phyloP scores from a whole-genome alignment of 345 rosid species.

The Salix suchowensis region DNA sequence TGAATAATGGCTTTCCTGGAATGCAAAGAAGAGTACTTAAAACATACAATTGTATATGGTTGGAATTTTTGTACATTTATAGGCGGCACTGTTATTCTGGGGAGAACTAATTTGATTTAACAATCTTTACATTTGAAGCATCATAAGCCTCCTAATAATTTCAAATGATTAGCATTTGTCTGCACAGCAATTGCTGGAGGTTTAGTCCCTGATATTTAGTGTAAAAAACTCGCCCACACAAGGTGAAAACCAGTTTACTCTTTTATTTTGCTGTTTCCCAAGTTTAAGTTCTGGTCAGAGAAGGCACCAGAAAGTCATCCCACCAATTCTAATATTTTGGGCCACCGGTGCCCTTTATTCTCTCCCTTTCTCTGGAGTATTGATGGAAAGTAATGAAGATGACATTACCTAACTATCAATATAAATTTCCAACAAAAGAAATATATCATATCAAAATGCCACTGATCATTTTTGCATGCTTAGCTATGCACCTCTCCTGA shows the following conservation, averaged over 20 bases:
- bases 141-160: not conserved
- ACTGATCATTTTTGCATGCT: not conserved
- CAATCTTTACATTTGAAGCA: not conserved
- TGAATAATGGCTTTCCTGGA: not conserved
- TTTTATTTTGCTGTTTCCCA: not conserved
- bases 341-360: not conserved
- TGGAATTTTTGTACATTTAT: not conserved
- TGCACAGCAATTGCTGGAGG: not conserved
- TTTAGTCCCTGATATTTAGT: not conserved
- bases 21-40: not conserved
- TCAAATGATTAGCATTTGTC: not conserved
- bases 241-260: not conserved
- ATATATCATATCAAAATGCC: not conserved
- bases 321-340: not conserved
- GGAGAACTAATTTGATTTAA: not conserved
- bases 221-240: not conserved
- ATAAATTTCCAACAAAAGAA: not conserved
- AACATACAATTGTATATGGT: not conserved
- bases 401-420: not conserved
- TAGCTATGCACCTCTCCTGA: not conserved
- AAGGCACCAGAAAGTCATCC: not conserved
- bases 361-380: not conserved
- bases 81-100: not conserved
- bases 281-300: not conserved
- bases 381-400: not conserved